Evolutionary conservation across 345 rosid genomes (phyloP), one percentile per base, ranked within the genome.

Genomic region (Streptanthus diversifolius): DNA sequence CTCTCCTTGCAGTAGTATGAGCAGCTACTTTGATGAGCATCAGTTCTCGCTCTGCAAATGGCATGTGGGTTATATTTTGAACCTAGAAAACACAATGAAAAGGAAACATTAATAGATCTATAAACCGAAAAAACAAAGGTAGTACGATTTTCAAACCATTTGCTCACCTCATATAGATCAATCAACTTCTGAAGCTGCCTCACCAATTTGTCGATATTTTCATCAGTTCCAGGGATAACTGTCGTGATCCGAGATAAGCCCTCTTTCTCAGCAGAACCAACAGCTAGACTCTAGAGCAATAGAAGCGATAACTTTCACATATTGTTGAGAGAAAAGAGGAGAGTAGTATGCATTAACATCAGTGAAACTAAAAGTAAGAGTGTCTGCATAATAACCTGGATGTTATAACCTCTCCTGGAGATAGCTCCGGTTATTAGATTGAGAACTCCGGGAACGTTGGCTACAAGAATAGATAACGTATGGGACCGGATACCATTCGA

Each of bases 191-290:
- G 84, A 57, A 90, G 88, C 66, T 88, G 96, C 77, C 87, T 84
- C 59, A 83, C 84, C 79, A 87, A 77, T 79, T 87, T 82, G 75
- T 82, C 78, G 40, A 86, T 85, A 44, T 85, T 76, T 71, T 85
- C 90, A 77, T 90, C 88, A n/a, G 89, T 90, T 22, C 83, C 96
- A 8, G 96, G 90, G 63, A 90, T 83, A 68, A 90, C 93, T 12
- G 91, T 85, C 5, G 91, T 90, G 35, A 88, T 86, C 63, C 90
- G 86, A 57, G 96, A 86, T 59, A 86, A 58, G 7, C 91, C 90
- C 60, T 85, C 90, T 61, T 21, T 83, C 83, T 88, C 96, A 48
- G 90, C 82, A 76, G 56, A 82, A 35, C 93, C 93, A 63, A 83
- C 90, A 67, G 91, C 93, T 72, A 88, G 79, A 84, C 90, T 86